Percentiles rank a stretch among this genome's conserved stretches.
These are phyloP conservation scores for Lupinus albus DNA, from an alignment of 306 rosid species.

Conservation along the genomic window DNA sequence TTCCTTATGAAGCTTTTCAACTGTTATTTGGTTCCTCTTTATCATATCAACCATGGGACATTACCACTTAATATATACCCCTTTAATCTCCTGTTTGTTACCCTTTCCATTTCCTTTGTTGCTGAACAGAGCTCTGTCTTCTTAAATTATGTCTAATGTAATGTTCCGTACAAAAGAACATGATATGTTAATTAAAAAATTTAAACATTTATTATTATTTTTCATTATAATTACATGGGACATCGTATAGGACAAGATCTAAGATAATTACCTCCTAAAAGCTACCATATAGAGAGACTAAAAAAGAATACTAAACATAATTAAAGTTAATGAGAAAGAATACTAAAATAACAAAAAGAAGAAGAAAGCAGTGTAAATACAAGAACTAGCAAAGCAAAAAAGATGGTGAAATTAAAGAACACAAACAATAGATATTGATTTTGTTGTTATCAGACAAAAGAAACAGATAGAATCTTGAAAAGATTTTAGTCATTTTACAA, in stretches of 20 bases:
- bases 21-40: slow-evolving; percentile 80
- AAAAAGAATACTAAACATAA: background rate
- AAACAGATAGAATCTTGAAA: slow-evolving; percentile 43
- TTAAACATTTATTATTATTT: too few species aligned
- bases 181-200: too few species aligned
- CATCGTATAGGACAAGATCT: too few species aligned
- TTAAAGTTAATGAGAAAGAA: slow-evolving; percentile 42
- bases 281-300: slow-evolving; percentile 59
- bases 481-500: slow-evolving; percentile 42
- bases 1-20: slow-evolving; percentile 66
- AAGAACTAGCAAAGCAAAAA: slow-evolving; percentile 35
- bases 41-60: slow-evolving; percentile 74
- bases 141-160: too few species aligned
- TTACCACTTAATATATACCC: slow-evolving; percentile 56
- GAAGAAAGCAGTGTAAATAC: slow-evolving; percentile 11
- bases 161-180: too few species aligned
- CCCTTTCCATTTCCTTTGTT: too few species aligned
- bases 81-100: slow-evolving; percentile 27
- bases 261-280: slow-evolving; percentile 75
- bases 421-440: slow-evolving; percentile 38
- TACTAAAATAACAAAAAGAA: background rate
- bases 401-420: slow-evolving; percentile 18
- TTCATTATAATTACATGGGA: too few species aligned
- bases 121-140: too few species aligned
- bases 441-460: slow-evolving; percentile 40